A percentile compares a stretch with the other conserved stretches of the same genome.
Conservation (phyloP, 495 filamentous ascomycete species). For the Hyaloscypha finlandica region DNA sequence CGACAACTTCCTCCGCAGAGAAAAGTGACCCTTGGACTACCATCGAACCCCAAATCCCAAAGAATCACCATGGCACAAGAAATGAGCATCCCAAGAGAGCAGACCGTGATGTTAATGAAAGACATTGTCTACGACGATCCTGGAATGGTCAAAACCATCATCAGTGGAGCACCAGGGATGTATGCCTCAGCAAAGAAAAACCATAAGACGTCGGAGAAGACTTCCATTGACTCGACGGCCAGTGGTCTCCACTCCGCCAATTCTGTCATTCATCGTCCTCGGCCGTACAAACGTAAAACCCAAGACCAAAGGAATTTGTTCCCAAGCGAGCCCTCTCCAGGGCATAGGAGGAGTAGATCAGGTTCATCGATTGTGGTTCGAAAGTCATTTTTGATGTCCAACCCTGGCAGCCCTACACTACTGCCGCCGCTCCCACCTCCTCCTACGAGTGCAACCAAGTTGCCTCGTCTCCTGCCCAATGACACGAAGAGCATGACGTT, state of each 20-base stretch:
- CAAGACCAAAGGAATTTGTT: conserved; percentile 43
- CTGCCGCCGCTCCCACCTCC: conserved; percentile 43
- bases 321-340: conserved; percentile 41
- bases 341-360: conserved; percentile 48
- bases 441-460: conserved; percentile 40
- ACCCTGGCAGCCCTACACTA: conserved; percentile 49
- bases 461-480: conserved; percentile 39
- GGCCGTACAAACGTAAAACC: conserved; percentile 50
- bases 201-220: conserved; percentile 16
- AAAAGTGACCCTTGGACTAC: conserved; percentile 49
- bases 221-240: conserved; percentile 11
- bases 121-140: conserved; percentile 53
- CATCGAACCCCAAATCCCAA: conserved; percentile 50
- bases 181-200: conserved; percentile 30
- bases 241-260: conserved; percentile 34
- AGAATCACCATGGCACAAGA: conserved; percentile 35
- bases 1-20: conserved; percentile 45
- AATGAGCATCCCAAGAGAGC: conserved; percentile 36
- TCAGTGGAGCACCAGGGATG: conserved; percentile 39
- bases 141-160: conserved; percentile 44
- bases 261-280: conserved; percentile 49
- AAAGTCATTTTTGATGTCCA: conserved; percentile 45
- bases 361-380: conserved; percentile 41
- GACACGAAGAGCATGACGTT: conserved; percentile 55
- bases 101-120: conserved; percentile 55